Percentiles rank a stretch among this genome's conserved stretches.
phyloP scores from a whole-genome alignment of 2,329 filamentous ascomycete species.

The Exophiala mesophila region DNA sequence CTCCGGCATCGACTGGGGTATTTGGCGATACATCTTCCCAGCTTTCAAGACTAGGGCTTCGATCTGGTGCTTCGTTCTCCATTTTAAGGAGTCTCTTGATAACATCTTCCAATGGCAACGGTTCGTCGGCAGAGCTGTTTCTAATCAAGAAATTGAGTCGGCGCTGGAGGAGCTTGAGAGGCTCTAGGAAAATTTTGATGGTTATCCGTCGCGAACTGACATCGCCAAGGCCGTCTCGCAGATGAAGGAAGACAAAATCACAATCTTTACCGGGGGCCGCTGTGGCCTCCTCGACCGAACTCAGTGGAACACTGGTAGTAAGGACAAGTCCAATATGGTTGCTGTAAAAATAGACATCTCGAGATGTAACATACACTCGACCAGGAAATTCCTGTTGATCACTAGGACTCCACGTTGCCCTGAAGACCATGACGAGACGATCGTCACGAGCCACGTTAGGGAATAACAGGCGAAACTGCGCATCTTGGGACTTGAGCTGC shows the following conservation, averaged over 20 bases:
- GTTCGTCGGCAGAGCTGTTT: conserved; percentile 68
- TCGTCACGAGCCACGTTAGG: conserved; percentile 72
- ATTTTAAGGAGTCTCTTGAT: conserved; percentile 69
- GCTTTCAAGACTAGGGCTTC: conserved; percentile 74
- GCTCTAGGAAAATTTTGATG: conserved; percentile 89
- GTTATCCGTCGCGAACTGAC: conserved; percentile 68
- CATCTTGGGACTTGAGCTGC: conserved; percentile 78
- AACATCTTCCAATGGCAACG: conserved; percentile 63
- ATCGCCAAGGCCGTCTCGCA: conserved; percentile 59
- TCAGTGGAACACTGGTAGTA: conserved; percentile 70
- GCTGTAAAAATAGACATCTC: conserved; percentile 93
- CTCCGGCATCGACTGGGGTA: conserved; percentile 57
- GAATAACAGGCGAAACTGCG: conserved; percentile 89
- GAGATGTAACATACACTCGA: conserved; percentile 79
- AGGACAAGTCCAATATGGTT: conserved; percentile 88
- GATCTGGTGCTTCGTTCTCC: conserved; percentile 56
- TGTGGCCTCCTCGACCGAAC: conserved; percentile 80
- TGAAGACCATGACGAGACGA: conserved; percentile 84
- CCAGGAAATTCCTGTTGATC: conserved; percentile 74
- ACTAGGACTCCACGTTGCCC: conserved; percentile 79
- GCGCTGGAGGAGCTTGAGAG: conserved; percentile 72
- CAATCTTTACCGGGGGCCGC: conserved; percentile 84
- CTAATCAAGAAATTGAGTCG: conserved; percentile 82
- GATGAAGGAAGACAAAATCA: conserved; percentile 85
- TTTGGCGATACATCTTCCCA: conserved; percentile 76